phyloP scores from a whole-genome alignment of 1,284 basidiomycete genomes.

The Amylostereum areolatum region DNA sequence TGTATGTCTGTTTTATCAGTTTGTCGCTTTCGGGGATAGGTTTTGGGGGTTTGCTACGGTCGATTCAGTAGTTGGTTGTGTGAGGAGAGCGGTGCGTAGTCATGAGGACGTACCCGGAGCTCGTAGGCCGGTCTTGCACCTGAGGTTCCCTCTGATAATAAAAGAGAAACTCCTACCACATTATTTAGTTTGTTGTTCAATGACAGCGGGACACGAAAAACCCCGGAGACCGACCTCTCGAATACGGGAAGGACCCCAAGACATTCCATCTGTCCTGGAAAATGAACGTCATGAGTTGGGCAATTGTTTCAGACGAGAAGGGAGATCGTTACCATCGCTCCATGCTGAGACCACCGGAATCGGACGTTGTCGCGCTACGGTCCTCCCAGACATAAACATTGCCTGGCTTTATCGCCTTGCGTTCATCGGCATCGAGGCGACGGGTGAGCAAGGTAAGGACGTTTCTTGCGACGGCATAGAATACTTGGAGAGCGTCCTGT shows the following conservation, averaged over 20 bases:
- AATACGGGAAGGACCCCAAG: slow-evolving; percentile 75
- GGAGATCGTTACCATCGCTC: slow-evolving; percentile 60
- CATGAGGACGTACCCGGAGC: neutral
- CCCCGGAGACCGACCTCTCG: slow-evolving; percentile 50
- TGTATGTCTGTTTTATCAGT: slow-evolving; percentile 80
- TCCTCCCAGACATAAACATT: slow-evolving; percentile 86
- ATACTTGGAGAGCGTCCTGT: slow-evolving; percentile 72
- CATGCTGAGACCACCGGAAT: slow-evolving; percentile 74
- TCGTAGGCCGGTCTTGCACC: slow-evolving; percentile 46
- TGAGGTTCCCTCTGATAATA: slow-evolving; percentile 78
- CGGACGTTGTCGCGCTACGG: slow-evolving; percentile 61
- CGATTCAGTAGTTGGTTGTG: neutral
- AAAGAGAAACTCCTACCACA: slow-evolving; percentile 66
- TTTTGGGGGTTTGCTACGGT: slow-evolving; percentile 17
- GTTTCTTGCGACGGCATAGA: slow-evolving; percentile 65
- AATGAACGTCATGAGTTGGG: neutral
- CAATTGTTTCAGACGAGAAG: neutral
- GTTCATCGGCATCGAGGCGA: slow-evolving; percentile 71
- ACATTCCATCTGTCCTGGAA: slow-evolving; percentile 73
- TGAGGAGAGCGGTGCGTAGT: neutral
- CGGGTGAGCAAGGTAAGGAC: slow-evolving; percentile 69
- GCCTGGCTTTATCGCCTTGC: slow-evolving; percentile 42
- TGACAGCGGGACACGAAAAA: slow-evolving; percentile 8
- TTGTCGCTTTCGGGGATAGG: slow-evolving; percentile 29
- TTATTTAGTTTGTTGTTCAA: neutral